Conservation (phyloP, 306 rosid species). For the Gastrolobium bilobum region DNA sequence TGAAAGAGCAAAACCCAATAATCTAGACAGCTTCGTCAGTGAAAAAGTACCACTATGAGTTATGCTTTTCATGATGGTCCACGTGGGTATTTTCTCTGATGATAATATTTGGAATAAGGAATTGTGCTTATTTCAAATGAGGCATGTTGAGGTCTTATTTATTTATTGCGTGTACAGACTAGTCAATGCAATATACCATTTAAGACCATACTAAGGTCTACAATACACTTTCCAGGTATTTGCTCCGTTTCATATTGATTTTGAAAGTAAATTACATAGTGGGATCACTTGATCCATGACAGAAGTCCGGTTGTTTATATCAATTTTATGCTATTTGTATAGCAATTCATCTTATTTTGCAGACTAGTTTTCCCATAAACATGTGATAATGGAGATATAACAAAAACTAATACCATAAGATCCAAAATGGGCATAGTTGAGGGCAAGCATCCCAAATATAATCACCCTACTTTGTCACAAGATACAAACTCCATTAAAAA, state of each 20-base stretch:
- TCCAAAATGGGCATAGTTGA: constrained; percentile 16
- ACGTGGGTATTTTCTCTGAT: neutral
- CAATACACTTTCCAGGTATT: no score
- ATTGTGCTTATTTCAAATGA: no score
- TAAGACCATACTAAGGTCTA: no score
- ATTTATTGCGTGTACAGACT: no score
- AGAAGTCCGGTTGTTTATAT: no score
- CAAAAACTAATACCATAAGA: constrained; percentile 10
- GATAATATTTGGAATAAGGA: neutral
- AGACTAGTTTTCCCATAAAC: neutral
- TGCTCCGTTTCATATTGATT: no score
- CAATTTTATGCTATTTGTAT: neutral
- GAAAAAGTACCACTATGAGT: neutral
- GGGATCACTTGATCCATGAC: neutral
- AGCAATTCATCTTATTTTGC: neutral
- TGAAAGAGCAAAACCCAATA: no score
- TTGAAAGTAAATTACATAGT: no score
- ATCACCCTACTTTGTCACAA: neutral
- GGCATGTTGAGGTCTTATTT: no score
- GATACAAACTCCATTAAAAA: constrained; percentile 1
- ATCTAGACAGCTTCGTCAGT: neutral
- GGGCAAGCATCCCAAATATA: constrained; percentile 21
- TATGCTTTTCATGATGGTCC: neutral
- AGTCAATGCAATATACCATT: no score
- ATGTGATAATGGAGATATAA: neutral